phyloP scores from a whole-genome alignment of 2,329 filamentous ascomycete species.

The Parascedosporium putredinis region DNA sequence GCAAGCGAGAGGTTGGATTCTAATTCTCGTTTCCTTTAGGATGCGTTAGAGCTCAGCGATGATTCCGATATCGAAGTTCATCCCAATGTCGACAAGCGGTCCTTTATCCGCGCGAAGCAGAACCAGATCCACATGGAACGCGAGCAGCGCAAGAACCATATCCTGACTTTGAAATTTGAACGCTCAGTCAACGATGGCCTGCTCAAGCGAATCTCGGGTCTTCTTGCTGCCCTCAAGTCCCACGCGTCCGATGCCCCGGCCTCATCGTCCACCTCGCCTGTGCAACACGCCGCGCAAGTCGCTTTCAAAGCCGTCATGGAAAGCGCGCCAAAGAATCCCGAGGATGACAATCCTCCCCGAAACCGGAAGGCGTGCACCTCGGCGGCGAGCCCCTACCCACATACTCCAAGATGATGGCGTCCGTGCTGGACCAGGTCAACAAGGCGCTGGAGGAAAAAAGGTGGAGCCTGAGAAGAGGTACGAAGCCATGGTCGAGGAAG shows the following conservation, averaged over 20 bases:
- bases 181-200: slow-evolving; percentile 87
- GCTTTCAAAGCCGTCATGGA: slow-evolving; percentile 88
- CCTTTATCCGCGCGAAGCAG: slow-evolving; percentile 97
- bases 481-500: slow-evolving; percentile 65
- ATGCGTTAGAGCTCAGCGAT: slow-evolving; percentile 91
- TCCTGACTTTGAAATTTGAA: slow-evolving; percentile 87
- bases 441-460: slow-evolving; percentile 66
- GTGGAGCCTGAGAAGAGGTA: slow-evolving; percentile 54
- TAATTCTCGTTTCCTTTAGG: slow-evolving; percentile 35
- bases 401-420: slow-evolving; percentile 98
- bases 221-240: slow-evolving; percentile 64
- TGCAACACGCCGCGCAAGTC: slow-evolving; percentile 62
- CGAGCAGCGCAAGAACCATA: slow-evolving; percentile 73
- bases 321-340: slow-evolving; percentile 52
- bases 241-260: slow-evolving; percentile 54
- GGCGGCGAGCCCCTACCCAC: slow-evolving; percentile 65
- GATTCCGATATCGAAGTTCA: slow-evolving; percentile 98
- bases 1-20: slow-evolving; percentile 9
- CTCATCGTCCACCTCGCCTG: slow-evolving; percentile 23
- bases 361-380: slow-evolving; percentile 70
- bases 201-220: slow-evolving; percentile 67
- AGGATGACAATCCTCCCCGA: slow-evolving; percentile 65
- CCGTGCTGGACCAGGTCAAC: slow-evolving; percentile 88
- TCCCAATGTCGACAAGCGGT: slow-evolving; percentile 96
- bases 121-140: slow-evolving; percentile 92